Base-by-base conservation (phyloP, 208 protist genomes). In the Angomonas deanei region DNA sequence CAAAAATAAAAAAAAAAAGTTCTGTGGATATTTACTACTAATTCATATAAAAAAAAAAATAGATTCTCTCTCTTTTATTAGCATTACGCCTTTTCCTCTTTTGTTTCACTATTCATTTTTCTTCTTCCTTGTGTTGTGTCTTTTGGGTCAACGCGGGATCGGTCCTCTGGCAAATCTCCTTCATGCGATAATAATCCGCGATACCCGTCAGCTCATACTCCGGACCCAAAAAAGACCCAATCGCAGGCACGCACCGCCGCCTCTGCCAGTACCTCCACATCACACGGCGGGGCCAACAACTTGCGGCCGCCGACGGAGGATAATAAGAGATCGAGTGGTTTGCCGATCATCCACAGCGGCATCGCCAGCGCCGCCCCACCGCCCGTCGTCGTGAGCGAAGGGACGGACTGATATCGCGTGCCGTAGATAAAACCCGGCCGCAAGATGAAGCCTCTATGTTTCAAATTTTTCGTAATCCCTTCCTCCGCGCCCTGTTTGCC, bases 371-470 rank as follows among this genome's bases (percentile, higher is more conserved):
- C 32, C 24, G 57, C 76, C 61, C 81, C 75, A 2, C 68, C 66
- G 17, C 69, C 70, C 38, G 38, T 24, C 1, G 64, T 57, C 27
- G 67, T 68, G 4, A 53, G 47, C 10, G 66, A 62, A 3, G 47
- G 60, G 0, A 84, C 4, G 26, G 61, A 23, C 23, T 79, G 17
- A 55, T 84, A 83, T n/a, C 81, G 82, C 13, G 77, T 87, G 70
- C 88, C 88, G 61, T 92, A 88, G 49, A 94, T 86, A 36, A 92
- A 80, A 13, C 83, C 76, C 3, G 88, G 88, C 1, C 84, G 80
- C 49, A 94, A 69, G 31, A 94, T 79, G 0, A 81, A 75, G 0
- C 72, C 82, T 1, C 72, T 63, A 2, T 49, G 55, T 0, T 71
- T 76, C 3, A 92, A 54, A 60, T 92, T 87, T 21, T 88, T 73